Conservation (phyloP, 1,284 basidiomycete genomes). For the Irpex rosettiformis region DNA sequence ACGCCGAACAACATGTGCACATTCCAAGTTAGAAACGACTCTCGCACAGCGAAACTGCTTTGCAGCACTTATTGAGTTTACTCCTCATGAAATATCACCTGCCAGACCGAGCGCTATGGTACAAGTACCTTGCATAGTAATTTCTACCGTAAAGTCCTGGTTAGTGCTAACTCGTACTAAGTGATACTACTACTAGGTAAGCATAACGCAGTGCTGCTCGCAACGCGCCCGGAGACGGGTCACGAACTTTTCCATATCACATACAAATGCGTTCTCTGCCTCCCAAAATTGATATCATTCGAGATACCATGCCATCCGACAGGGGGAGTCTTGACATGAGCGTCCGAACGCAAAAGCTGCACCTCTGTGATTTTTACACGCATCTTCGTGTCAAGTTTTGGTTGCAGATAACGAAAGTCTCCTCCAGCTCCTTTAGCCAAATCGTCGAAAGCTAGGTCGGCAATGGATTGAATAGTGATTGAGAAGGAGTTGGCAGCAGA, state of each 20-base stretch:
- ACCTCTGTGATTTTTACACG: conserved; percentile 1
- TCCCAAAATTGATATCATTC: conserved; percentile 6
- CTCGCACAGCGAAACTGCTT: too few species aligned
- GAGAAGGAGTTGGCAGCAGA: conserved; percentile 6
- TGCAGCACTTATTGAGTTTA: too few species aligned
- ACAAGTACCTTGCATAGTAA: too few species aligned
- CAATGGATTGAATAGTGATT: conserved; percentile 4
- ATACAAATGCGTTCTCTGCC: conserved; percentile 6
- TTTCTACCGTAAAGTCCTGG: too few species aligned
- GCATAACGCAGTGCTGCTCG: too few species aligned
- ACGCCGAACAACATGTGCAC: too few species aligned
- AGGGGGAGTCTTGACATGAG: not conserved
- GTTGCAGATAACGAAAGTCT: conserved; percentile 6
- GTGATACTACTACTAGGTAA: too few species aligned
- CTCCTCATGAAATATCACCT: too few species aligned
- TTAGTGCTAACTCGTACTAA: too few species aligned
- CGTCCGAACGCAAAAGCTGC: conserved; percentile 4
- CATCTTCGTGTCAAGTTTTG: not conserved
- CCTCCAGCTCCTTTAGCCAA: conserved; percentile 4
- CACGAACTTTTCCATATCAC: conserved; percentile 8
- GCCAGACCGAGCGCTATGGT: too few species aligned
- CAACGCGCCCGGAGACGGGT: too few species aligned
- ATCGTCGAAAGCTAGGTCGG: conserved; percentile 9
- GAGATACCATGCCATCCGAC: conserved; percentile 8
- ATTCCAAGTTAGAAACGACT: too few species aligned